A percentile compares a stretch with the other conserved stretches of the same genome.
These are phyloP conservation scores for Pyrenophora seminiperda DNA, from an alignment of 2,329 filamentous ascomycete genomes.

Conservation along the genomic window DNA sequence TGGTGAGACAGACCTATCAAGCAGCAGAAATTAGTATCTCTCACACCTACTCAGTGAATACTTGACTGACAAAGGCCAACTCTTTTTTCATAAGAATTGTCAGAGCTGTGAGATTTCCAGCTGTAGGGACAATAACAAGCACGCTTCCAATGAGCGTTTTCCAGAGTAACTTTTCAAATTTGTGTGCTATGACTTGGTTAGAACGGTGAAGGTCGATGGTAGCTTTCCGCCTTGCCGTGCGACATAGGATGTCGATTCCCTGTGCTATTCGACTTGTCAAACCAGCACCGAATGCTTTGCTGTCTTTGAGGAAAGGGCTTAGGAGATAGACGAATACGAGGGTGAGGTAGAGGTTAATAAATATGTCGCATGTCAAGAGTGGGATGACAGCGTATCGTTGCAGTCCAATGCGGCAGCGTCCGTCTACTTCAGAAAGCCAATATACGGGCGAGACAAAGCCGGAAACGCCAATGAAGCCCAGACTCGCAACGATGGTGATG, in stretches of 20 bases:
- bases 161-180: constrained; percentile 35
- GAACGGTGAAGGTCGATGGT: constrained; percentile 16
- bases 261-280: constrained; percentile 21
- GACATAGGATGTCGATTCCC: constrained; percentile 20
- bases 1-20: constrained; percentile 43
- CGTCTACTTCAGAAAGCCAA: constrained; percentile 36
- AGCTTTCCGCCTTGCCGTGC: background rate
- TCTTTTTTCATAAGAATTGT: constrained; percentile 41
- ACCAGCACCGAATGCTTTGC: constrained; percentile 3
- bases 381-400: constrained; percentile 45
- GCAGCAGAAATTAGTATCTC: background rate
- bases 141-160: constrained; percentile 43
- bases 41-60: background rate
- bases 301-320: constrained; percentile 35
- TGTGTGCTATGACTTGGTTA: constrained; percentile 26
- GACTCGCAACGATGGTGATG: constrained; percentile 30
- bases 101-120: constrained; percentile 45
- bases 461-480: constrained; percentile 35
- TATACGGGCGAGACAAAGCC: constrained; percentile 42
- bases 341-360: constrained; percentile 50
- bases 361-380: constrained; percentile 46
- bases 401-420: constrained; percentile 49
- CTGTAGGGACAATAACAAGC: constrained; percentile 48
- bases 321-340: constrained; percentile 47
- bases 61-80: constrained; percentile 40